Evolutionary conservation across 345 rosid genomes (phyloP).

Genomic region (Bruguiera gymnorhiza): DNA sequence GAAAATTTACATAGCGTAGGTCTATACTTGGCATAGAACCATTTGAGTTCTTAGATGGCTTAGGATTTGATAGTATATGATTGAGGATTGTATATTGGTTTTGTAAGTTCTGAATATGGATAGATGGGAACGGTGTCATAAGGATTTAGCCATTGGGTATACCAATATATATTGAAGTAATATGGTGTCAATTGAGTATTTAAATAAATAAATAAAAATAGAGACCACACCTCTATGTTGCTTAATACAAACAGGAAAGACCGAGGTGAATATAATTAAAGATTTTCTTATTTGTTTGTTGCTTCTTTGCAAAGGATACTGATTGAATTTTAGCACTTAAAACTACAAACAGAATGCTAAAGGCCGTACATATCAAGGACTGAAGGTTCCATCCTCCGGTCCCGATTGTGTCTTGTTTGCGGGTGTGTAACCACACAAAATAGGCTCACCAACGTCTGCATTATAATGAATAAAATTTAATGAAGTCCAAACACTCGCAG

Average conservation of each 20-base stretch:
- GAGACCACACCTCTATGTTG: neutral
- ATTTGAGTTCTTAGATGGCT: conserved; percentile 48
- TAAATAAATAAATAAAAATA: conserved; percentile 17
- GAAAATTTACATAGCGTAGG: conserved; percentile 55
- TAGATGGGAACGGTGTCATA: conserved; percentile 43
- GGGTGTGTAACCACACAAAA: too few species aligned
- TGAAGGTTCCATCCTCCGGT: too few species aligned
- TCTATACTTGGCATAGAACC: conserved; percentile 57
- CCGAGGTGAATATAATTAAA: neutral
- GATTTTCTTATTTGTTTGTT: neutral
- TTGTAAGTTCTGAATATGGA: conserved; percentile 68
- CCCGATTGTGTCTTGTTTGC: conserved; percentile 8
- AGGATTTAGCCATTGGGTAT: conserved; percentile 34
- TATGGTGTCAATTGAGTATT: conserved; percentile 17
- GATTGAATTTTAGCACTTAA: neutral
- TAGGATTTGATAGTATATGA: conserved; percentile 61
- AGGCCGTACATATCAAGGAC: too few species aligned
- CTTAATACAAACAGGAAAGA: neutral
- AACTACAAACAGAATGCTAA: neutral
- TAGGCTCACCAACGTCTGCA: too few species aligned
- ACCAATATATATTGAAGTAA: conserved; percentile 25
- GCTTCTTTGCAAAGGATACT: conserved; percentile 14
- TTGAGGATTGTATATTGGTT: conserved; percentile 79
- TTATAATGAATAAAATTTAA: too few species aligned
- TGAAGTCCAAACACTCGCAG: too few species aligned